A percentile compares a stretch with the other conserved stretches of the same genome.
phyloP scores from a whole-genome alignment of 108 stramenopile species.

The Fistulifera solaris region DNA sequence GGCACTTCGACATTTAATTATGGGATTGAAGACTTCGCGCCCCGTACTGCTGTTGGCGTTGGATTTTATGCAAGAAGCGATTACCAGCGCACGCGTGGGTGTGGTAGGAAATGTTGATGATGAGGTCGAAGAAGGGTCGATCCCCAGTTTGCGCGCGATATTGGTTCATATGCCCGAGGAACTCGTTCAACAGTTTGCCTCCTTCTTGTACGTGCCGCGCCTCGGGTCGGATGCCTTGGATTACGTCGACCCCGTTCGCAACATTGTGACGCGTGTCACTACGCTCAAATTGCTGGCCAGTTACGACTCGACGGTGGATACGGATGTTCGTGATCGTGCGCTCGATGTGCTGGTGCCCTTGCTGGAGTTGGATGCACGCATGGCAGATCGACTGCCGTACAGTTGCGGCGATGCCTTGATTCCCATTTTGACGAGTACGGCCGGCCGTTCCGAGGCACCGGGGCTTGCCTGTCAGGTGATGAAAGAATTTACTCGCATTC shows the following conservation, averaged over 20 bases:
- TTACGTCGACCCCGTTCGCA: constrained; percentile 63
- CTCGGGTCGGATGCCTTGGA: constrained; percentile 67
- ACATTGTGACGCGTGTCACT: constrained; percentile 36
- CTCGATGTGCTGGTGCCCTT: constrained; percentile 66
- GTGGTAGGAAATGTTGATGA: constrained; percentile 22
- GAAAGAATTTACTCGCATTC: constrained; percentile 13
- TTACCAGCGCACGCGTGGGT: constrained; percentile 27
- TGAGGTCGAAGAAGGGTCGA: constrained; percentile 6
- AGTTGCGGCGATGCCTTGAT: constrained; percentile 39
- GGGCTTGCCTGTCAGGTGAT: constrained; percentile 51
- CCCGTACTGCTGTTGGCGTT: constrained; percentile 25
- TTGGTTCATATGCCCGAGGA: constrained; percentile 48
- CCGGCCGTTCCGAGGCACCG: constrained; percentile 58
- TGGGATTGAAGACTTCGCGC: constrained; percentile 16
- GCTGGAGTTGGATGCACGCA: constrained; percentile 44
- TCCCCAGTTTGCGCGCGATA: constrained; percentile 46
- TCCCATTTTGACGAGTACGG: constrained; percentile 55
- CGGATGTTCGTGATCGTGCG: constrained; percentile 70
- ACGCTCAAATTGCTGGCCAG: constrained; percentile 51
- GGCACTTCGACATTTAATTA: constrained; percentile 25
- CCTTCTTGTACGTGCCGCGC: constrained; percentile 62
- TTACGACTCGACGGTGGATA: constrained; percentile 72
- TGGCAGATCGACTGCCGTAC: constrained; percentile 47
- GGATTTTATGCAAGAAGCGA: constrained; percentile 40
- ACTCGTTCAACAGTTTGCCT: constrained; percentile 47